phyloP scores from a whole-genome alignment of 2,329 filamentous ascomycete genomes.

The Lasiodiplodia citricola region DNA sequence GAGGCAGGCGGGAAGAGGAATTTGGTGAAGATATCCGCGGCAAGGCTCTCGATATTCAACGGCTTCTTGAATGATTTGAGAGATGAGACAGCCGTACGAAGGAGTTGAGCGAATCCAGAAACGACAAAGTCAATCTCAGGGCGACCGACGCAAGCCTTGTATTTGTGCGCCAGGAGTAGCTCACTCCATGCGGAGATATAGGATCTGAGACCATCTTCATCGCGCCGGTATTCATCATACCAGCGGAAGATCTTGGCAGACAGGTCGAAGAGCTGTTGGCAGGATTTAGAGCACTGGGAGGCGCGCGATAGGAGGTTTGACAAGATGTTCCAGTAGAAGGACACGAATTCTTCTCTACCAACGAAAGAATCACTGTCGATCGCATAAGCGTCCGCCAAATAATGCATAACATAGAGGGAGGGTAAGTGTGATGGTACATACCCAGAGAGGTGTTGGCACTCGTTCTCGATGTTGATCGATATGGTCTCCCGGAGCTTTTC shows the following conservation, averaged over 20 bases:
- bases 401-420: neutral
- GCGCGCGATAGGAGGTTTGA: constrained; percentile 38
- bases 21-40: constrained; percentile 37
- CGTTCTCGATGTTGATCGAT: constrained; percentile 39
- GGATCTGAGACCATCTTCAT: constrained; percentile 38
- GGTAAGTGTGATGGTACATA: neutral
- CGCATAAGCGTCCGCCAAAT: neutral
- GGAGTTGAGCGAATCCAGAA: constrained; percentile 47
- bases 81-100: constrained; percentile 45
- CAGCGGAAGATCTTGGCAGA: constrained; percentile 43
- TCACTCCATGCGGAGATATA: constrained; percentile 40
- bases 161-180: constrained; percentile 40
- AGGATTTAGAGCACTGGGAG: constrained; percentile 34
- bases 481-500: constrained; percentile 36
- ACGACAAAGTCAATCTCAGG: constrained; percentile 44
- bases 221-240: constrained; percentile 40
- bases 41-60: constrained; percentile 32
- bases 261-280: constrained; percentile 42
- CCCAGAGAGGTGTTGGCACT: constrained; percentile 35
- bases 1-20: constrained; percentile 40
- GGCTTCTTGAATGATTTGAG: constrained; percentile 48
- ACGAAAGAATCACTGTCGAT: constrained; percentile 21
- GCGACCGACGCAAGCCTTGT: constrained; percentile 42
- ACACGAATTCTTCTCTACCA: constrained; percentile 38
- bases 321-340: constrained; percentile 42